phyloP scores from a whole-genome alignment of 73 alveolate genomes.

The Blepharisma stoltei region DNA sequence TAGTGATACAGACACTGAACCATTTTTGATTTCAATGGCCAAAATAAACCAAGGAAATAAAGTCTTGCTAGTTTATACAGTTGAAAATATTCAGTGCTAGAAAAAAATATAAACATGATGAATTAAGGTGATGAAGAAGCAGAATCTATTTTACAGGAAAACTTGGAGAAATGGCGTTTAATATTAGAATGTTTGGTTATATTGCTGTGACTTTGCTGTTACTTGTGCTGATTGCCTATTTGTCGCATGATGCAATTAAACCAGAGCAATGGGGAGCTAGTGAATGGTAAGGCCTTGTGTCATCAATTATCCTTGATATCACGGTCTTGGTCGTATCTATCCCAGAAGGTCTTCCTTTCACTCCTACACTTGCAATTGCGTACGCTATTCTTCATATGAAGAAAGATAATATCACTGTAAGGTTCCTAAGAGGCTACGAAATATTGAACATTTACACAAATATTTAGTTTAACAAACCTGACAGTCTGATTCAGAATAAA shows the following conservation, averaged over 20 bases:
- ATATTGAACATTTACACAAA: slow-evolving; percentile 90
- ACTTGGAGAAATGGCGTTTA: slow-evolving; percentile 88
- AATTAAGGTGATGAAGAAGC: slow-evolving; percentile 53
- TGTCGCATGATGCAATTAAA: slow-evolving; percentile 55
- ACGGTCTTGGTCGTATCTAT: slow-evolving; percentile 95
- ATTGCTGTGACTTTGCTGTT: slow-evolving; percentile 78
- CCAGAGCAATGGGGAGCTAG: slow-evolving; percentile 37
- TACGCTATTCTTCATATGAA: slow-evolving; percentile 92
- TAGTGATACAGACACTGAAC: slow-evolving; percentile 45
- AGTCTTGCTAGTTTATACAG: slow-evolving; percentile 82
- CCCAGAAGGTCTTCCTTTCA: slow-evolving; percentile 98
- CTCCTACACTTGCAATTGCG: slow-evolving; percentile 95
- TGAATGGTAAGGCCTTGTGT: slow-evolving; percentile 34
- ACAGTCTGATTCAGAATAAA: slow-evolving; percentile 80
- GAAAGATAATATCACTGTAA: slow-evolving; percentile 86
- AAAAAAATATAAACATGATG: slow-evolving; percentile 59
- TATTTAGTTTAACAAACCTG: slow-evolving; percentile 84
- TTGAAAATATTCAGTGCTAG: slow-evolving; percentile 74
- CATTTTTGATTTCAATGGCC: slow-evolving; percentile 83
- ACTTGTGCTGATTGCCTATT: slow-evolving; percentile 65
- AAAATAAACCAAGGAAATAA: slow-evolving; percentile 85
- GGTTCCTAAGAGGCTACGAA: slow-evolving; percentile 77
- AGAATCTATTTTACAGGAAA: slow-evolving; percentile 87
- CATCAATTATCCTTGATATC: slow-evolving; percentile 75
- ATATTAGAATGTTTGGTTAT: slow-evolving; percentile 87